A percentile compares a stretch with the other conserved stretches of the same genome.
phyloP scores from a whole-genome alignment of 2,329 filamentous ascomycete genomes.

The Stagonosporopsis vannaccii region DNA sequence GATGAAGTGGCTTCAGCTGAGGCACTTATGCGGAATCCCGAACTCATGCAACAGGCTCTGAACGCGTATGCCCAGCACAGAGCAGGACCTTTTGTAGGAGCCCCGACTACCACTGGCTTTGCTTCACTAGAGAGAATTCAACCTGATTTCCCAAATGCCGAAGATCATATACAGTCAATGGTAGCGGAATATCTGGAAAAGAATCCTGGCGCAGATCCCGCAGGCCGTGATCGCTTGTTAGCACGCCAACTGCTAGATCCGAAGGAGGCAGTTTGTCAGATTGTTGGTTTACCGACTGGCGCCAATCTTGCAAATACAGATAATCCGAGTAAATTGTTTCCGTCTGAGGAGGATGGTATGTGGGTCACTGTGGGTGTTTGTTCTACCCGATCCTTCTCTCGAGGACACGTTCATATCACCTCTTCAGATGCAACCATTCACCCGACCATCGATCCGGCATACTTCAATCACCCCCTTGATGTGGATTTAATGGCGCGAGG shows the following conservation, averaged over 20 bases:
- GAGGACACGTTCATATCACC: constrained; percentile 53
- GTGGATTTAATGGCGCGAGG: constrained; percentile 51
- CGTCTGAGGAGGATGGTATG: constrained; percentile 27
- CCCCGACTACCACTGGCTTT: constrained; percentile 37
- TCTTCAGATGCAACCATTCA: constrained; percentile 45
- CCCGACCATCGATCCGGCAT: constrained; percentile 54
- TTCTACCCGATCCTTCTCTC: constrained; percentile 47
- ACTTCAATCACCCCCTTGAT: constrained; percentile 55
- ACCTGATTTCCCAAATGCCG: constrained; percentile 27
- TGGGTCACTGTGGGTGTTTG: constrained; percentile 29
- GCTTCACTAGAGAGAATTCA: constrained; percentile 30
- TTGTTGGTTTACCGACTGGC: constrained; percentile 29
- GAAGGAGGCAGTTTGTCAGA: constrained; percentile 34
- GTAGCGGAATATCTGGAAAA: constrained; percentile 25
- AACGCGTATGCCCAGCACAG: constrained; percentile 38
- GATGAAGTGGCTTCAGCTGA: constrained; percentile 40
- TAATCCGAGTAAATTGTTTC: constrained; percentile 22
- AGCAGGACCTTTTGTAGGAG: constrained; percentile 36
- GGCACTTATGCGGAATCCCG: constrained; percentile 29
- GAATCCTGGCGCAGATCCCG: constrained; percentile 32
- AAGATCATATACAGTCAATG: constrained; percentile 31
- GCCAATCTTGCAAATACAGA: constrained; percentile 17
- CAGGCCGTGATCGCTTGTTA: constrained; percentile 31
- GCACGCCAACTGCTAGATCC: constrained; percentile 34
- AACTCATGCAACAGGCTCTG: constrained; percentile 36